Conservation (phyloP, 179 eudicot genomes). For the Silene noctiflora region DNA sequence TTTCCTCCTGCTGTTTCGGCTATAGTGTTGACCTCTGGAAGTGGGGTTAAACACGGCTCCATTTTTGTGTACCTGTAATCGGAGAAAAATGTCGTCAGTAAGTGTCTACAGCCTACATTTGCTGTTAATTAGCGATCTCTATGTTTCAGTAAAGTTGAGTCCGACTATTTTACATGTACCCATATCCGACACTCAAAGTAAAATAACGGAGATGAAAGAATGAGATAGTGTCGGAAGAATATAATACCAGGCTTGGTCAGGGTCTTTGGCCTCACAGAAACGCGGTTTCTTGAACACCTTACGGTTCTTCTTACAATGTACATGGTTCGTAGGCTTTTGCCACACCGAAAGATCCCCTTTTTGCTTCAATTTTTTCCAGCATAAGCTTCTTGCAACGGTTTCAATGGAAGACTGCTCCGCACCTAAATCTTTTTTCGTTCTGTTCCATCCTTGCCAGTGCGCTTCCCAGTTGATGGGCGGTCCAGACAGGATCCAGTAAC, state of each 20-base stretch:
- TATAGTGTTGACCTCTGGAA: slow-evolving; percentile 51
- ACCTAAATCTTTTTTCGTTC: slow-evolving; percentile 48
- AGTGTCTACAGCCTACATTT: too few species aligned
- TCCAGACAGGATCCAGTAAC: slow-evolving; percentile 86
- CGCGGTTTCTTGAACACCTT: slow-evolving; percentile 57
- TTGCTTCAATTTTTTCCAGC: slow-evolving; percentile 76
- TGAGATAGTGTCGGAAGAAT: too few species aligned
- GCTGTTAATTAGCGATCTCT: too few species aligned
- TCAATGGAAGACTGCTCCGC: slow-evolving; percentile 61
- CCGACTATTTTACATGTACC: too few species aligned
- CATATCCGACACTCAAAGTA: too few species aligned
- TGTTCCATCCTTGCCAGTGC: slow-evolving; percentile 67
- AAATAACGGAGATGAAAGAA: too few species aligned
- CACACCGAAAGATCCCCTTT: slow-evolving; percentile 65
- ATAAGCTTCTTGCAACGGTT: slow-evolving; percentile 56
- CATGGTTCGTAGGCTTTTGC: slow-evolving; percentile 84
- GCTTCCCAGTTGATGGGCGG: slow-evolving; percentile 83
- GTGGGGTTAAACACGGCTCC: slow-evolving; percentile 66
- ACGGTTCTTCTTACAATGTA: slow-evolving; percentile 55
- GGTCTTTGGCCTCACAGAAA: slow-evolving; percentile 46
- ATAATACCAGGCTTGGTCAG: slow-evolving; percentile 63
- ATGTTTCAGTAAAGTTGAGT: too few species aligned
- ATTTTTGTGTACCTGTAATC: slow-evolving; percentile 59
- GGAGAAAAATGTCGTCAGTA: too few species aligned
- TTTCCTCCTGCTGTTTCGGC: slow-evolving; percentile 63